Evolutionary conservation across 2,329 filamentous ascomycete species (phyloP).

Genomic region (Fusarium bulbicola): DNA sequence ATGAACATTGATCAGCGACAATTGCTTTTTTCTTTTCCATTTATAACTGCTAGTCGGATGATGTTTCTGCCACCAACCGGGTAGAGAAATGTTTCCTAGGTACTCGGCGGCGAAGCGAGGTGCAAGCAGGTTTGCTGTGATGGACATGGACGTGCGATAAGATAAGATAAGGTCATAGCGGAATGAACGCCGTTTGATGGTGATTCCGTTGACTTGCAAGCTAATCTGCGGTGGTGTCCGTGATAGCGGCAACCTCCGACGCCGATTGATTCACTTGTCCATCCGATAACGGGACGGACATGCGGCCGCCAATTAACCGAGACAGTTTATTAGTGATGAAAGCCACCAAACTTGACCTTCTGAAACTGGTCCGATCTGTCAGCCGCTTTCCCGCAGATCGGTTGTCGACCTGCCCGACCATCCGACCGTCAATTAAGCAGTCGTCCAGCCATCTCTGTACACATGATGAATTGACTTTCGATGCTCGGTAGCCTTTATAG

Average conservation of each 20-base stretch:
- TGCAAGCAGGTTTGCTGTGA: too few relatives aligned
- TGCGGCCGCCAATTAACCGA: neutral
- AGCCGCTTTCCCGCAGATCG: neutral
- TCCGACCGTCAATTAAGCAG: neutral
- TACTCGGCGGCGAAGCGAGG: neutral
- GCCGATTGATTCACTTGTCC: neutral
- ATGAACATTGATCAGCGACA: neutral
- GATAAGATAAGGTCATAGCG: neutral
- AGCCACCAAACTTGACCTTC: neutral
- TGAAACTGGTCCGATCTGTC: neutral
- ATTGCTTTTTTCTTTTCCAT: neutral
- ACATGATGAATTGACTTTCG: neutral
- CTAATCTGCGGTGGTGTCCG: neutral
- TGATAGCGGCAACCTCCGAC: neutral
- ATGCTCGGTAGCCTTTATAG: slow-evolving; percentile 12
- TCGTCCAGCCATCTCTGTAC: neutral
- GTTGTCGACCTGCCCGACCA: neutral
- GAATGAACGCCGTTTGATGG: neutral
- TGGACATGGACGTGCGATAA: neutral
- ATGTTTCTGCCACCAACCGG: neutral
- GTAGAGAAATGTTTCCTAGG: neutral
- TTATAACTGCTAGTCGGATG: neutral
- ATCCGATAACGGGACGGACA: neutral
- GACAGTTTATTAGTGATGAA: neutral
- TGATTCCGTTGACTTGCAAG: neutral